Evolutionary conservation across 2,329 filamentous ascomycete species (phyloP).

Genomic region (Colletotrichum sp.): DNA sequence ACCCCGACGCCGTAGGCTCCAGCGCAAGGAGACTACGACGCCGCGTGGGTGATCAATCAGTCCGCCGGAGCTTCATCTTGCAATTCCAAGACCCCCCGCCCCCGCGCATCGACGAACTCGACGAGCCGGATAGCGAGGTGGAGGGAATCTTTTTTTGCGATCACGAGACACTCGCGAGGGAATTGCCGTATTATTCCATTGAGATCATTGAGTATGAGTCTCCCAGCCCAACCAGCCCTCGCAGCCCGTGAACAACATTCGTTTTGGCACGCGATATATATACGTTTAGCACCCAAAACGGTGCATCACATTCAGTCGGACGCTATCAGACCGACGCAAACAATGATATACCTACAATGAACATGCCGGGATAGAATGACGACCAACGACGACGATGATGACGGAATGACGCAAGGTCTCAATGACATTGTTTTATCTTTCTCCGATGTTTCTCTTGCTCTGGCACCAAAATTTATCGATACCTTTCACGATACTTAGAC

Average conservation of each 20-base stretch:
- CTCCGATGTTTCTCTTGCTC: background rate
- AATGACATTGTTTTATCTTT: background rate
- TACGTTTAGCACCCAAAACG: background rate
- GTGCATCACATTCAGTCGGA: background rate
- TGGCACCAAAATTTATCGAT: background rate
- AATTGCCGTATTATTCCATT: conserved; percentile 55
- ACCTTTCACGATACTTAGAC: background rate
- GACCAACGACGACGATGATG: background rate
- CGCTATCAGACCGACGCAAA: background rate
- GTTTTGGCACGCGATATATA: background rate
- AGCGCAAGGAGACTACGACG: conserved; percentile 54
- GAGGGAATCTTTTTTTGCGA: conserved; percentile 28
- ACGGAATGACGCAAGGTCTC: background rate
- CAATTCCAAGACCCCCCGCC: conserved; percentile 55
- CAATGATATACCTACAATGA: background rate
- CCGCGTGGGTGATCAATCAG: conserved; percentile 39
- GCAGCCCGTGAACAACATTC: background rate
- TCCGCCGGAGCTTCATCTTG: conserved; percentile 47
- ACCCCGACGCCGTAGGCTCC: conserved; percentile 47
- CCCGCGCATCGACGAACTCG: conserved; percentile 58
- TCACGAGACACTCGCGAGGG: conserved; percentile 44
- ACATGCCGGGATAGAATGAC: background rate
- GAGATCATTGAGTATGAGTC: conserved; percentile 51
- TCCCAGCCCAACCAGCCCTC: background rate
- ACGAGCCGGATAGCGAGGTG: conserved; percentile 54